Conservation (phyloP, 441 rosid species). For the Aleurites moluccanus region DNA sequence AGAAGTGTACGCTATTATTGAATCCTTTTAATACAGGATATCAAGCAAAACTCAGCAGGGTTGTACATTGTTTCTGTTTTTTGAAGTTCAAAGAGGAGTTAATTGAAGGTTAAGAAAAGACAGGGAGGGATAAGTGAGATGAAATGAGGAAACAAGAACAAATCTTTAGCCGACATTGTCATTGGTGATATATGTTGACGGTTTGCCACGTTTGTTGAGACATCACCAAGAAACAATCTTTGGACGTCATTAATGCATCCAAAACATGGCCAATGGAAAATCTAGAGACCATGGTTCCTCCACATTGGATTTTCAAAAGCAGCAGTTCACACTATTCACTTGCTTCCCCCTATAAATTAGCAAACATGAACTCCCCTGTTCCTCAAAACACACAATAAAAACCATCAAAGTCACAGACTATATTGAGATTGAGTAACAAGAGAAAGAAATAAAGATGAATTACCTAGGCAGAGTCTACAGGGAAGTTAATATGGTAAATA, state of each 20-base stretch:
- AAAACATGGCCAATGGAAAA: conserved; percentile 25
- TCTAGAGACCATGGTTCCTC: conserved; percentile 26
- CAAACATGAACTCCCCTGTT: background rate
- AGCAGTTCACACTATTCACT: conserved; percentile 6
- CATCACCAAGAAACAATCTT: background rate
- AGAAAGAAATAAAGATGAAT: conserved; percentile 26
- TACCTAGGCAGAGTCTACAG: conserved; percentile 22
- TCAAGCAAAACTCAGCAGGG: too few species aligned
- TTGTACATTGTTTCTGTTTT: too few species aligned
- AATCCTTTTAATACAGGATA: too few species aligned
- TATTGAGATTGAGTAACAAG: background rate
- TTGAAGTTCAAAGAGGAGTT: too few species aligned
- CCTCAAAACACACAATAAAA: background rate
- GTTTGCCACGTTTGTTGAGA: background rate
- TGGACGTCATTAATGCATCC: conserved; percentile 8
- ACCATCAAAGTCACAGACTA: background rate
- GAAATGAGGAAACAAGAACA: too few species aligned
- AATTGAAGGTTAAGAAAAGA: too few species aligned
- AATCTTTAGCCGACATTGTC: background rate
- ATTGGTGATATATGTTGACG: background rate
- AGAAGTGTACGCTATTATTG: too few species aligned
- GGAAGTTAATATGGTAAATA: conserved; percentile 28
- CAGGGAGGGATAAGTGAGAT: too few species aligned
- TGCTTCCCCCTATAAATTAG: conserved; percentile 1
- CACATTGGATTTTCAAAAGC: conserved; percentile 18